These are phyloP conservation scores for Monilinia aucupariae DNA, from an alignment of 2,329 filamentous ascomycete species.

Conservation along the genomic window DNA sequence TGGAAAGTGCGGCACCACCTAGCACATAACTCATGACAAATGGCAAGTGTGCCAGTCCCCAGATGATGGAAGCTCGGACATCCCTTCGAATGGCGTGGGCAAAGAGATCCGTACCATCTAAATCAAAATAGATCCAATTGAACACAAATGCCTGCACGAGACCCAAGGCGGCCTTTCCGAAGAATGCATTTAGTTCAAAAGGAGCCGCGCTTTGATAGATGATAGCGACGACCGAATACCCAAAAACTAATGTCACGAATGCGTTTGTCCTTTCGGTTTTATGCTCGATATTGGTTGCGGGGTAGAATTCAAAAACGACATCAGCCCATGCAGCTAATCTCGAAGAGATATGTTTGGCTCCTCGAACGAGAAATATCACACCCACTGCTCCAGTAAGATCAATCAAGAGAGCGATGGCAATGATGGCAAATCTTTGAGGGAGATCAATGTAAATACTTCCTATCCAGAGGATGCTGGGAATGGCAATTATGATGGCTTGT, in stretches of 20 bases:
- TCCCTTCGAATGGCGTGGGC: constrained; percentile 56
- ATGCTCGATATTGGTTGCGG: constrained; percentile 61
- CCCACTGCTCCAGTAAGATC: constrained; percentile 47
- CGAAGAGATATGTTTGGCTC: constrained; percentile 28
- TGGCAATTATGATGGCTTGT: constrained; percentile 40
- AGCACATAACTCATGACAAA: constrained; percentile 61
- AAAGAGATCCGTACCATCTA: constrained; percentile 50
- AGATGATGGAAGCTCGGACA: constrained; percentile 43
- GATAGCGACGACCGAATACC: constrained; percentile 57
- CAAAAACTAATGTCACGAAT: constrained; percentile 60
- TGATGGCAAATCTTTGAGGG: constrained; percentile 49
- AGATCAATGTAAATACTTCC: constrained; percentile 51
- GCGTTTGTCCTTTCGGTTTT: constrained; percentile 58
- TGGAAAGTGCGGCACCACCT: constrained; percentile 51
- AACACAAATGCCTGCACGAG: constrained; percentile 53
- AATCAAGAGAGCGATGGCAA: constrained; percentile 50
- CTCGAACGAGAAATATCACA: constrained; percentile 40
- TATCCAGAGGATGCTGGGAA: constrained; percentile 54
- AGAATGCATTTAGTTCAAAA: constrained; percentile 52
- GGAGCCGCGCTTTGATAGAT: constrained; percentile 51
- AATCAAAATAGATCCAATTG: constrained; percentile 61
- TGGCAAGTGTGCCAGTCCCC: constrained; percentile 52
- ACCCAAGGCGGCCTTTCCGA: constrained; percentile 57
- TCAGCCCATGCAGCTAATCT: constrained; percentile 24
- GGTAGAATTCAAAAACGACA: constrained; percentile 52